Base-by-base conservation (phyloP, 139 green algal species). In the Chlorella sp. region DNA sequence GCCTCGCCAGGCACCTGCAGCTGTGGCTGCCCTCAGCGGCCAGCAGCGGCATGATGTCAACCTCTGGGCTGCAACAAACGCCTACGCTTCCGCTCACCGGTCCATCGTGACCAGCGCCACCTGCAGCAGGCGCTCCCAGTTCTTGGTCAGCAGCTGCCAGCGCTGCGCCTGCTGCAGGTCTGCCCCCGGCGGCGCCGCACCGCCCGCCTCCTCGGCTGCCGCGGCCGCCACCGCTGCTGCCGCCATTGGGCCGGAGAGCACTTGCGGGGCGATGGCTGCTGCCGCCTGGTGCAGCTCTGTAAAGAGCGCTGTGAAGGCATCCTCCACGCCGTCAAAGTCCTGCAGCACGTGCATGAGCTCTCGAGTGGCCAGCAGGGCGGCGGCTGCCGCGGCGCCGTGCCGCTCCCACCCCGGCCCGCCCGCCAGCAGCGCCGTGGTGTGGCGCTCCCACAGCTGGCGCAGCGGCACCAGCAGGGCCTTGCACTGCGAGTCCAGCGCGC, bases 271-370 rank as follows among this genome's bases (percentile, higher is more conserved):
- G 3, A 80, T 25, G 51, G 47, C 36, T 0, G 74, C 26, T 4
- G 65, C 44, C 4, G 74, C 41, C 55, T 65, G 56, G 4, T 65
- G 44, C 17, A 56, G 23, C 30, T 64, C 47, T 28, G 30, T 69
- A 0, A 80, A 17, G 18, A 82, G 11, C 13, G 51, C 64, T 1
- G 63, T 28, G 20, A 84, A 16, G 17, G 47, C 68, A 21, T 64
- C 69, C 67, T 88, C 74, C 44, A 69, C 62, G 0, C 36, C 55
- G 4, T 79, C 67, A n/a, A 84, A 56, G 67, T 84, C 75, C 18
- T 64, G 55, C 64, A 96, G 86, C 69, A 87, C 75, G 47, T 91
- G 87, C 83, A 93, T 88, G 76, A 92, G 76, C 87, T 92, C 88
- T 87, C 90, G 25, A 64, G 89, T 30, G 81, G 82, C 83, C 57